Percentiles rank a stretch among this genome's conserved stretches.
phyloP scores from a whole-genome alignment of 495 filamentous ascomycete genomes.

The Staphylotrichum tortipilum region DNA sequence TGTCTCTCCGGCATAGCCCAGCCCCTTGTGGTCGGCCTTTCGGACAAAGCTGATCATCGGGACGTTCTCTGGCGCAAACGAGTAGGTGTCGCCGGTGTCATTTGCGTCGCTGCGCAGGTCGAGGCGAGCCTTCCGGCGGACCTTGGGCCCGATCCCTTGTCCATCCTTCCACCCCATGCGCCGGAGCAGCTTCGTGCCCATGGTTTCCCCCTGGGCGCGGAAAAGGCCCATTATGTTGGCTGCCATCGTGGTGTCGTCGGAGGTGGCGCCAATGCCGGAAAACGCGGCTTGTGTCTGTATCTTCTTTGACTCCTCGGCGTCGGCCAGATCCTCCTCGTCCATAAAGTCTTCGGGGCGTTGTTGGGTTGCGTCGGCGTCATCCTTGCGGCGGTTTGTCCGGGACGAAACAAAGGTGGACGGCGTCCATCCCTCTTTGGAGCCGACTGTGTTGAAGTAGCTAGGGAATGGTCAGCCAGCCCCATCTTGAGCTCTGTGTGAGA shows the following conservation, averaged over 20 bases:
- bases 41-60: slow-evolving; percentile 63
- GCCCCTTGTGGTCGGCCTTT: slow-evolving; percentile 73
- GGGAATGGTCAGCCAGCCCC: slow-evolving; percentile 1
- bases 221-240: slow-evolving; percentile 66
- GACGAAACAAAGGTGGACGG: slow-evolving; percentile 89
- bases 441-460: slow-evolving; percentile 96
- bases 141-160: slow-evolving; percentile 83
- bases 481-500: background rate
- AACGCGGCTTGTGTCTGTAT: slow-evolving; percentile 66
- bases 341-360: slow-evolving; percentile 87
- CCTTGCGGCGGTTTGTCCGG: slow-evolving; percentile 65
- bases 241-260: slow-evolving; percentile 45
- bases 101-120: slow-evolving; percentile 42
- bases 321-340: slow-evolving; percentile 93
- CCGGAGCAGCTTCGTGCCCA: slow-evolving; percentile 78
- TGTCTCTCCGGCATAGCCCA: slow-evolving; percentile 68
- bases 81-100: slow-evolving; percentile 48
- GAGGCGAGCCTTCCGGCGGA: slow-evolving; percentile 66
- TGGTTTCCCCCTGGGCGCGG: slow-evolving; percentile 67
- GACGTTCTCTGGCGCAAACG: slow-evolving; percentile 86
- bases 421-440: slow-evolving; percentile 96
- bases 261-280: slow-evolving; percentile 65
- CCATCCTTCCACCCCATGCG: slow-evolving; percentile 96
- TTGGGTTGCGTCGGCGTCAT: slow-evolving; percentile 43
- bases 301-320: slow-evolving; percentile 66